phyloP scores from a whole-genome alignment of 108 stramenopile species.

The Nannochloropsis gaditana region DNA sequence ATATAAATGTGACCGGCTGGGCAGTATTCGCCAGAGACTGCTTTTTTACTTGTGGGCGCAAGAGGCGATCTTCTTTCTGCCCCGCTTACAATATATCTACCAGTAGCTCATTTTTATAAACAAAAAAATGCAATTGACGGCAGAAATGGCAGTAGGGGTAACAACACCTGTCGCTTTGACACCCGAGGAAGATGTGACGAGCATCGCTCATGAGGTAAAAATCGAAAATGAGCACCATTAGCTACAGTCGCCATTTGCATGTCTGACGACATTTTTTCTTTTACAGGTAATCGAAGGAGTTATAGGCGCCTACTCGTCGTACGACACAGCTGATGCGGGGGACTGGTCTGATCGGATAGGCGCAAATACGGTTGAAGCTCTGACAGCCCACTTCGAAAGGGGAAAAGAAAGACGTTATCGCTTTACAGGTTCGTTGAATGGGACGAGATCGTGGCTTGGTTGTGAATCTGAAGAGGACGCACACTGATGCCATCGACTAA shows the following conservation, averaged over 20 bases:
- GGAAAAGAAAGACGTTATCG: neutral
- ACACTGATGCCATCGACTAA: neutral
- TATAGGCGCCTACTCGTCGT: neutral
- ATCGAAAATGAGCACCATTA: neutral
- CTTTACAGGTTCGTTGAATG: neutral
- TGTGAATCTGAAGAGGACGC: neutral
- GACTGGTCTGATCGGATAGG: neutral
- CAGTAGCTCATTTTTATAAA: no score
- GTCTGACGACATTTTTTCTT: neutral
- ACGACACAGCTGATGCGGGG: neutral
- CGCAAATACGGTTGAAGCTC: neutral
- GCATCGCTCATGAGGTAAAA: neutral
- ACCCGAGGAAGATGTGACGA: neutral
- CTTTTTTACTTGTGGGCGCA: no score
- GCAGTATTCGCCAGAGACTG: no score
- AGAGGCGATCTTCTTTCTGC: no score
- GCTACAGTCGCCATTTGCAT: neutral
- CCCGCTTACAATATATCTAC: no score
- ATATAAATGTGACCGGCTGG: no score
- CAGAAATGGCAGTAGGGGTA: no score
- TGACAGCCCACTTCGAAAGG: neutral
- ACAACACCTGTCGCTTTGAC: neutral
- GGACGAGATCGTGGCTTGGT: no score
- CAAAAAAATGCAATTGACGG: no score
- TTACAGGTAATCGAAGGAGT: neutral